A percentile compares a stretch with the other conserved stretches of the same genome.
These are phyloP conservation scores for Phylloporus gajari DNA, from an alignment of 1,284 basidiomycete genomes.

Conservation along the genomic window DNA sequence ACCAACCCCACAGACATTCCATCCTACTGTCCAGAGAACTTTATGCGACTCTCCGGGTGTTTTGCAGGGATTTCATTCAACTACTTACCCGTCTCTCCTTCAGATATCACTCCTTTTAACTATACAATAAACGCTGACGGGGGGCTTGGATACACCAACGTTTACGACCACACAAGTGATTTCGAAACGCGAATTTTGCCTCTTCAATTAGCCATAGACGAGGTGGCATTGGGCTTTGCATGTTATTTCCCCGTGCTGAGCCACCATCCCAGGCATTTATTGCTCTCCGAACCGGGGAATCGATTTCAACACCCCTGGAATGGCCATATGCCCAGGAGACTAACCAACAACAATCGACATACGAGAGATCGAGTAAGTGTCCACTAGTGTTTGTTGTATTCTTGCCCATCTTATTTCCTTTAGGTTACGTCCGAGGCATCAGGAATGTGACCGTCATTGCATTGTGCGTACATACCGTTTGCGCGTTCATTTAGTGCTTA, in stretches of 20 bases:
- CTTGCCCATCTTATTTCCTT: constrained; percentile 16
- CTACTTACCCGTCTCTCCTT: constrained; percentile 58
- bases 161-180: constrained; percentile 72
- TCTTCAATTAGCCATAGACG: constrained; percentile 81
- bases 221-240: constrained; percentile 53
- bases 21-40: constrained; percentile 75
- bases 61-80: constrained; percentile 78
- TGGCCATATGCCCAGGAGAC: constrained; percentile 79
- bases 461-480: constrained; percentile 50
- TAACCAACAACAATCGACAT: constrained; percentile 66
- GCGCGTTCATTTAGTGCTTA: constrained; percentile 7
- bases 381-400: constrained; percentile 2
- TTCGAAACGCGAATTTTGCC: constrained; percentile 76
- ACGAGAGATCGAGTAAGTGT: constrained; percentile 65
- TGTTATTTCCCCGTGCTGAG: constrained; percentile 8
- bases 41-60: constrained; percentile 74
- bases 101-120: constrained; percentile 57
- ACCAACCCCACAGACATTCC: constrained; percentile 61
- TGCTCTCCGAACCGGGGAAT: constrained; percentile 66
- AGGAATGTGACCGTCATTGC: constrained; percentile 72
- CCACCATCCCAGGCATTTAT: constrained; percentile 65
- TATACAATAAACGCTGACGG: constrained; percentile 79
- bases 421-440: constrained; percentile 71
- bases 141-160: constrained; percentile 73
- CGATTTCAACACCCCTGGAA: constrained; percentile 65